These are phyloP conservation scores for Paracamarosporium sp. DNA, from an alignment of 2,329 filamentous ascomycete species.

Conservation along the genomic window DNA sequence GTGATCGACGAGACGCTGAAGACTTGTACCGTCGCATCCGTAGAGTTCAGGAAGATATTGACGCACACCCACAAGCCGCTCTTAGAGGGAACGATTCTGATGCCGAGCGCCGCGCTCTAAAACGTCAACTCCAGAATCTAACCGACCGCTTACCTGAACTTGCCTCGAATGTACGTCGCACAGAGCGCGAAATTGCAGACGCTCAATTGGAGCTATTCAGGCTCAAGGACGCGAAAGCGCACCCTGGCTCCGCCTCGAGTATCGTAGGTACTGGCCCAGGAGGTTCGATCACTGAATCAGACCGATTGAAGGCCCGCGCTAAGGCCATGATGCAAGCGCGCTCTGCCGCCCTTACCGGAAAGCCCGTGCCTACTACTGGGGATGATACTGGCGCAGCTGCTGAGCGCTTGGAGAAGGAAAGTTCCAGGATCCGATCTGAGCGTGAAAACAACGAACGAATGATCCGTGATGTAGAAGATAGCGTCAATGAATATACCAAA, in stretches of 20 bases:
- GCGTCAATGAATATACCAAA: constrained; percentile 84
- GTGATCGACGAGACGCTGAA: constrained; percentile 90
- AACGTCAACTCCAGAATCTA: constrained; percentile 85
- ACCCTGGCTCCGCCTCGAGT: constrained; percentile 78
- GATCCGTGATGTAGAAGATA: constrained; percentile 96
- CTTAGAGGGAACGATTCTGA: constrained; percentile 72
- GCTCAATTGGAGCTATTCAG: constrained; percentile 92
- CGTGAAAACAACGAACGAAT: constrained; percentile 95
- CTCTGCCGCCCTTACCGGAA: constrained; percentile 88
- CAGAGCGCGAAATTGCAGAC: constrained; percentile 92
- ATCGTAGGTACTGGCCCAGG: constrained; percentile 94
- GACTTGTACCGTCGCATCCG: constrained; percentile 93
- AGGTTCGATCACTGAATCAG: constrained; percentile 87
- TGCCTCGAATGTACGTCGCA: constrained; percentile 87
- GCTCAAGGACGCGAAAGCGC: constrained; percentile 87
- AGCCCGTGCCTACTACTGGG: constrained; percentile 72
- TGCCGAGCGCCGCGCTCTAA: constrained; percentile 83
- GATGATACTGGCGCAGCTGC: constrained; percentile 80
- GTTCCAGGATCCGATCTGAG: constrained; percentile 78
- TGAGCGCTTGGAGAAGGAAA: constrained; percentile 89
- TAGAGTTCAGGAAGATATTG: constrained; percentile 92
- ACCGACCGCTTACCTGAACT: constrained; percentile 91
- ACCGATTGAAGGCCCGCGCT: constrained; percentile 91
- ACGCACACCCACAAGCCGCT: constrained; percentile 82
- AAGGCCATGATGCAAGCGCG: constrained; percentile 99